These are phyloP conservation scores for Phytophthora foliorum DNA, from an alignment of 352 stramenopile species.

Conservation along the genomic window DNA sequence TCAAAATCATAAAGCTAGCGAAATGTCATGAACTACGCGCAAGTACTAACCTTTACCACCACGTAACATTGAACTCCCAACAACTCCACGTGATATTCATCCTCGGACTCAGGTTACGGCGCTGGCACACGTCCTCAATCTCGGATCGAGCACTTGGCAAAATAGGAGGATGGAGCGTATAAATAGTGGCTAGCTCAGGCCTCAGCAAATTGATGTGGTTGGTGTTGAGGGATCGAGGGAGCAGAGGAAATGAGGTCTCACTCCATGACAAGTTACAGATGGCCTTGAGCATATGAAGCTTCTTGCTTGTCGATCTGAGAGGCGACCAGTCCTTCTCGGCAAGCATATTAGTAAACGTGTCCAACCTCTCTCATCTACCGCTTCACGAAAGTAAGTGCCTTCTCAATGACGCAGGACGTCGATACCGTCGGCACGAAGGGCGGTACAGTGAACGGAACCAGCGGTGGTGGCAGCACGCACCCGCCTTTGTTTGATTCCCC, in stretches of 20 bases:
- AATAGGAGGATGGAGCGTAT: conserved; percentile 18
- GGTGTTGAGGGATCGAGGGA: conserved; percentile 5
- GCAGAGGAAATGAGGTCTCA: conserved; percentile 3
- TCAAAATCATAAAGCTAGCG: not conserved
- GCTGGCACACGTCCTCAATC: conserved; percentile 20
- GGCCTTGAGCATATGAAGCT: conserved; percentile 11
- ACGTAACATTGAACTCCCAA: no score
- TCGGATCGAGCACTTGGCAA: not conserved
- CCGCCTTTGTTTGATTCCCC: conserved; percentile 75
- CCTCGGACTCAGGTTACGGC: conserved; percentile 12
- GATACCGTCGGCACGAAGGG: conserved; percentile 14
- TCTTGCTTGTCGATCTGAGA: conserved; percentile 1
- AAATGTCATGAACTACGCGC: not conserved
- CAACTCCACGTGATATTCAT: not conserved
- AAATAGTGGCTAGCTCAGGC: conserved; percentile 22
- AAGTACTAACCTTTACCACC: not conserved
- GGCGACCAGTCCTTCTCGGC: not conserved
- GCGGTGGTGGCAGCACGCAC: conserved; percentile 35
- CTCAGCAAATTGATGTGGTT: not conserved
- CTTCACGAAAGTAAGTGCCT: not conserved
- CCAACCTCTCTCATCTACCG: conserved; percentile 8
- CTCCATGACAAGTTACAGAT: conserved; percentile 6
- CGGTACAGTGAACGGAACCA: conserved; percentile 35
- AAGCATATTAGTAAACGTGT: conserved; percentile 20
- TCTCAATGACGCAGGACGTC: conserved; percentile 31